Evolutionary conservation across 1,284 basidiomycete genomes (phyloP).

Genomic region (Ustilago sp.): DNA sequence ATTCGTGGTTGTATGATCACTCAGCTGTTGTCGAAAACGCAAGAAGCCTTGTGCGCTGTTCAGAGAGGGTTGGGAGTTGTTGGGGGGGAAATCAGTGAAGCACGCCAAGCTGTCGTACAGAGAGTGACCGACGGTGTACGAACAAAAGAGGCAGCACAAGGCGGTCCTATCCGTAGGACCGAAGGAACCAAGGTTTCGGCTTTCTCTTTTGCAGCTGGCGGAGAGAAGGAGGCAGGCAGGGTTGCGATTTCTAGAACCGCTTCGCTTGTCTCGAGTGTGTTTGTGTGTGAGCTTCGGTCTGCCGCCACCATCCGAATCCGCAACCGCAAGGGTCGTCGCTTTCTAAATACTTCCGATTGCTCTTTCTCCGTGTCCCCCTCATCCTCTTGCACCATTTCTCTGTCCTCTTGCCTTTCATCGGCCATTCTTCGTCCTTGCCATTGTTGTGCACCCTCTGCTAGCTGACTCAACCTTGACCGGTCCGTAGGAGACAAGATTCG

Average conservation of each 20-base stretch:
- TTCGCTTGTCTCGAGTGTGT: neutral
- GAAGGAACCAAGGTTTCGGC: conserved; percentile 6
- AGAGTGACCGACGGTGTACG: neutral
- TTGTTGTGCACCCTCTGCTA: neutral
- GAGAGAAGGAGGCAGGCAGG: neutral
- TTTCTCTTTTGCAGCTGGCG: neutral
- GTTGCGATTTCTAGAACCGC: conserved; percentile 14
- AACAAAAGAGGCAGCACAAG: neutral
- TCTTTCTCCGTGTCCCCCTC: conserved; percentile 1
- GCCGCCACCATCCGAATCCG: conserved; percentile 1
- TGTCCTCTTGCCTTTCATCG: neutral
- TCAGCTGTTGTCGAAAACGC: no score
- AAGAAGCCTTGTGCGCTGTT: neutral
- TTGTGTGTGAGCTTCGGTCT: neutral
- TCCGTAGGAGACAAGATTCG: neutral
- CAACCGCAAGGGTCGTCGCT: conserved; percentile 42
- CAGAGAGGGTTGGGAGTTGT: neutral
- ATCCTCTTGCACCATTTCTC: neutral
- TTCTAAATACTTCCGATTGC: conserved; percentile 7
- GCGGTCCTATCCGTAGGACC: conserved; percentile 3
- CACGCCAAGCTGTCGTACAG: neutral
- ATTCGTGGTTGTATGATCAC: no score
- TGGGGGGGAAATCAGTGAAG: neutral
- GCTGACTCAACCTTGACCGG: neutral
- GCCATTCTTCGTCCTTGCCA: neutral